Evolutionary conservation across 2,329 filamentous ascomycete species (phyloP), one percentile per base, ranked within the genome.

Genomic region (Lachnellula cervina): DNA sequence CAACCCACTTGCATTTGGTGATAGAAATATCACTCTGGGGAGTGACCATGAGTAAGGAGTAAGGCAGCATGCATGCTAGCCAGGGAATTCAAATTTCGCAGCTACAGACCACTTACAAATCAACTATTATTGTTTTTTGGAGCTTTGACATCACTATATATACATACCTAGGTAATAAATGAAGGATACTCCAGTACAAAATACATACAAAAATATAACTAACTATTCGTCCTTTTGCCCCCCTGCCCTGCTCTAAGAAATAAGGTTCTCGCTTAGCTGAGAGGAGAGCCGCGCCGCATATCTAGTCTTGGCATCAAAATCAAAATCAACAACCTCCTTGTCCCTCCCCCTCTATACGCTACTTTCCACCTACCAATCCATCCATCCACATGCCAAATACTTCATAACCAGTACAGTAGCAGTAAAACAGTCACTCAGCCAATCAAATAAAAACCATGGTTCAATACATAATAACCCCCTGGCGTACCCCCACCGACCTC

Each of bases 381-480:
- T 11, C 8, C 28, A 11, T 32, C 28, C 28, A 11, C 2, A 32
- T 11, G 4, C 28, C 25, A 25, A 25, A 7, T 25, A 6, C 25
- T 25, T 25, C 25, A 25, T 6, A 5, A 25, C 25, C 25, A 25
- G 23, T 25, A 7, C 28, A 32, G 2, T 32, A 32, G 2, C 37
- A 40, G 14, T 40, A 3, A 17, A 9, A 40, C 37, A 40, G 2
- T 16, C 14, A n/a, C n/a, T 11, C 5, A 40, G 3, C 6, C 35
- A 9, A 9, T 14, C 11, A 40, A 40, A 7, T 23, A 40, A 16
- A 11, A 35, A 54, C 19, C 11, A 88, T 88, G 84, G 82, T 87
- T 28, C 82, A 85, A 67, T 89, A 88, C 72, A 78, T 86, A 59
- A 83, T 88, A 66, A 90, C 87, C 53, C 87, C 87, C 35, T 91